Conservation (phyloP, 2,329 filamentous ascomycete species). For the Fusarium nodosum region DNA sequence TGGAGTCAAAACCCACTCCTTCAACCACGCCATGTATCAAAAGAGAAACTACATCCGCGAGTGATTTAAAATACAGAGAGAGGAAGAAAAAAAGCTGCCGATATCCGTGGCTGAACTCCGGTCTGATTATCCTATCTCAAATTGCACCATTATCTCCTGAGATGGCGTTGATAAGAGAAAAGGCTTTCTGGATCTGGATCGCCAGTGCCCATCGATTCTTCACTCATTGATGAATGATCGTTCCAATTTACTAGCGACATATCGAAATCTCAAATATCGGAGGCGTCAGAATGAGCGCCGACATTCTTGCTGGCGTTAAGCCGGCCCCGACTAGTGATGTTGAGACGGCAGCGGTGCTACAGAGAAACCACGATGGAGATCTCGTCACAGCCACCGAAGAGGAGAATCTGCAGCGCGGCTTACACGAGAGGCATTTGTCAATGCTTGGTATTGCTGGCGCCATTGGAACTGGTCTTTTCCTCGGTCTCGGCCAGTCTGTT, state of each 20-base stretch:
- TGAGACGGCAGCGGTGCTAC: constrained; percentile 5
- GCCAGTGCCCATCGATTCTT: neutral
- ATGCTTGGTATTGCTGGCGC: constrained; percentile 67
- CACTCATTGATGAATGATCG: neutral
- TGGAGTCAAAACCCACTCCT: constrained; percentile 27
- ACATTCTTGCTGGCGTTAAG: constrained; percentile 27
- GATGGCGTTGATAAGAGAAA: constrained; percentile 41
- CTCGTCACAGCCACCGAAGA: constrained; percentile 46
- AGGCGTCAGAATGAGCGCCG: constrained; percentile 31
- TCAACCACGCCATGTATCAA: constrained; percentile 36
- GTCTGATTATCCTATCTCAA: neutral
- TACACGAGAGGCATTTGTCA: constrained; percentile 59
- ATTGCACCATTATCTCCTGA: constrained; percentile 35
- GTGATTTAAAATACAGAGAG: constrained; percentile 8
- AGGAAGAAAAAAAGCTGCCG: constrained; percentile 16
- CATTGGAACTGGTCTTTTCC: constrained; percentile 59
- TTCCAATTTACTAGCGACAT: neutral
- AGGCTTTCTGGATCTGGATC: neutral
- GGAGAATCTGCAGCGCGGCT: constrained; percentile 45
- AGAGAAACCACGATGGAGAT: constrained; percentile 28
- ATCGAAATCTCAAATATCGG: neutral
- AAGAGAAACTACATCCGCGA: constrained; percentile 36
- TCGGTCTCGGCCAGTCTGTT: constrained; percentile 60
- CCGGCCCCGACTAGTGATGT: constrained; percentile 16
- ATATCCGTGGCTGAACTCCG: constrained; percentile 23